Evolutionary conservation across 2,329 filamentous ascomycete species (phyloP).

Genomic region (Aspergillus nomiae): DNA sequence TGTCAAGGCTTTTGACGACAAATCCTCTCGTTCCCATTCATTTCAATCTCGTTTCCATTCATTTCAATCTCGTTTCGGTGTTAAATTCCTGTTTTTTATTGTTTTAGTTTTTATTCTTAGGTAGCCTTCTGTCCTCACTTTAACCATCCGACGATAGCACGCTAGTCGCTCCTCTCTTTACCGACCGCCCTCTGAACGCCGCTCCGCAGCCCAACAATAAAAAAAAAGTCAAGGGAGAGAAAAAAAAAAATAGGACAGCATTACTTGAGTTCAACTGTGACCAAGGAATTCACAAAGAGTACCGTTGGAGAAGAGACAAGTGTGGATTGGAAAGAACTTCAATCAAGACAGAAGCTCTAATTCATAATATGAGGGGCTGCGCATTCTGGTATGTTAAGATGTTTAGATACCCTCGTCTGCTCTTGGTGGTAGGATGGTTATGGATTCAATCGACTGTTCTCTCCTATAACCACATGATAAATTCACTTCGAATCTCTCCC

Average conservation of each 20-base stretch:
- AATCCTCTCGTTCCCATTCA: not conserved
- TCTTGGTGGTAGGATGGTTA: not conserved
- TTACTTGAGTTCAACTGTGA: constrained; percentile 5
- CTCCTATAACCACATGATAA: constrained; percentile 1
- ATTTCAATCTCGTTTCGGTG: not conserved
- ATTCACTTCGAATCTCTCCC: not conserved
- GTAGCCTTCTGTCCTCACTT: constrained; percentile 10
- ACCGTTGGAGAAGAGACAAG: not conserved
- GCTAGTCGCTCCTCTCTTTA: constrained; percentile 13
- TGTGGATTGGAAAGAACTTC: constrained; percentile 9
- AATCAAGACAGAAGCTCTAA: constrained; percentile 7
- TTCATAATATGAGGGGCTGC: constrained; percentile 24
- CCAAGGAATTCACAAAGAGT: not conserved
- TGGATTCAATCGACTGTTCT: not conserved
- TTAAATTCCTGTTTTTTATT: not conserved
- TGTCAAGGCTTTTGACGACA: constrained; percentile 8
- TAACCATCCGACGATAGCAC: not conserved
- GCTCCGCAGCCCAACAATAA: not conserved
- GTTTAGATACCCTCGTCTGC: constrained; percentile 13
- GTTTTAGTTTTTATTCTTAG: constrained; percentile 4
- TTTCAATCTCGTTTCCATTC: not conserved
- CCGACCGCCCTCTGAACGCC: constrained; percentile 19
- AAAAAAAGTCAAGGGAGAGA: constrained; percentile 4
- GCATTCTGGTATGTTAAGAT: constrained; percentile 24
- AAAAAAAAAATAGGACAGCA: constrained; percentile 1